A percentile compares a stretch with the other conserved stretches of the same genome.
phyloP scores from a whole-genome alignment of 805 yeast species.

The Metschnikowia gelsemii region DNA sequence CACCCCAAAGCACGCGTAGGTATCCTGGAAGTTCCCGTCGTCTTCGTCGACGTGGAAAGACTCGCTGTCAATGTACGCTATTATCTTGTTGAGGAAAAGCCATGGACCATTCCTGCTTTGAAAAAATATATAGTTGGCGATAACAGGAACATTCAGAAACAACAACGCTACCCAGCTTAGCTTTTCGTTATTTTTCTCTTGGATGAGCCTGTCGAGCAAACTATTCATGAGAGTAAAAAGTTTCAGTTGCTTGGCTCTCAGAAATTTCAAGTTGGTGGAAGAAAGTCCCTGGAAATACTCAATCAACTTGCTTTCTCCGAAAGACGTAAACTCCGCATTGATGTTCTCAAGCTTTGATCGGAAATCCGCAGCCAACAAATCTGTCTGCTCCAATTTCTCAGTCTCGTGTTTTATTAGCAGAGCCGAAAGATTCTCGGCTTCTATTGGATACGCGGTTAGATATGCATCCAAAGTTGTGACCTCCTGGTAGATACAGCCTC shows the following conservation, averaged over 20 bases:
- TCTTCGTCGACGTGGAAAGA: slow-evolving; percentile 43
- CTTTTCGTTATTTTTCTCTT: slow-evolving; percentile 24
- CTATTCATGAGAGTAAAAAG: slow-evolving; percentile 21
- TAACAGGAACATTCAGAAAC: slow-evolving; percentile 15
- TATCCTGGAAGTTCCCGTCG: slow-evolving; percentile 62
- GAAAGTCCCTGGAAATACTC: slow-evolving; percentile 28
- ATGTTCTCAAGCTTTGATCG: slow-evolving; percentile 33
- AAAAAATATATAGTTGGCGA: slow-evolving; percentile 18
- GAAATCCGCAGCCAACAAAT: slow-evolving; percentile 20
- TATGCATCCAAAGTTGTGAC: slow-evolving; percentile 28
- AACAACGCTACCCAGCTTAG: slow-evolving; percentile 27
- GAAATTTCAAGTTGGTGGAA: slow-evolving; percentile 11
- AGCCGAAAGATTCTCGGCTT: slow-evolving; percentile 24
- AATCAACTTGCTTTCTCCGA: slow-evolving; percentile 39
- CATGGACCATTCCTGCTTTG: slow-evolving; percentile 18
- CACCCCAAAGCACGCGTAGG: slow-evolving; percentile 67
- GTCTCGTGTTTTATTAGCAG: slow-evolving; percentile 29
- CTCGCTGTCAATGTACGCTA: slow-evolving; percentile 21
- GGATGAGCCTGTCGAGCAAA: slow-evolving; percentile 12
- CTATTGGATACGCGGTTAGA: slow-evolving; percentile 29
- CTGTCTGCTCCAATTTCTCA: slow-evolving; percentile 23
- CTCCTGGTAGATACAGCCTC: slow-evolving; percentile 32
- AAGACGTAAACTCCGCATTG: slow-evolving; percentile 40
- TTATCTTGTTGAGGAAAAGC: slow-evolving; percentile 24
- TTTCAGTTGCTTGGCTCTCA: slow-evolving; percentile 23